Conservation (phyloP, 2,329 filamentous ascomycete genomes). For the Rhexocercosporidium sp. region DNA sequence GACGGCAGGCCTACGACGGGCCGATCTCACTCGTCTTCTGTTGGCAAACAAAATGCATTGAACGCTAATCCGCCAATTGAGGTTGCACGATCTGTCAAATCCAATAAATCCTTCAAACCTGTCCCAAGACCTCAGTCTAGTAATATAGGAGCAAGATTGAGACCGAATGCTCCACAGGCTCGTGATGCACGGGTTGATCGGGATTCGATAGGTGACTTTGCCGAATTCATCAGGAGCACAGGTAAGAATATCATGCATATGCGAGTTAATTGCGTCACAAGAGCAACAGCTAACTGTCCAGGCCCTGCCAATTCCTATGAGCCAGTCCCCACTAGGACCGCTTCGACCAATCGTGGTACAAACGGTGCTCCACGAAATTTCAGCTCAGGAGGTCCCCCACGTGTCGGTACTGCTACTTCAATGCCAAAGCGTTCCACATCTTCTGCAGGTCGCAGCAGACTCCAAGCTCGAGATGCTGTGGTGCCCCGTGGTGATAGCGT, state of each 20-base stretch:
- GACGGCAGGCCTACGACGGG: conserved; percentile 30
- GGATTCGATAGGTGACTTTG: conserved; percentile 81
- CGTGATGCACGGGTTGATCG: conserved; percentile 74
- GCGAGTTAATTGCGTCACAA: background rate
- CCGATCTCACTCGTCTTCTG: conserved; percentile 38
- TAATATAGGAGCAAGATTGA: conserved; percentile 31
- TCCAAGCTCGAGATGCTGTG: conserved; percentile 74
- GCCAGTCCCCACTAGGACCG: conserved; percentile 33
- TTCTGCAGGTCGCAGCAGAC: conserved; percentile 54
- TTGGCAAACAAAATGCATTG: conserved; percentile 32
- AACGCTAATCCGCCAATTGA: conserved; percentile 31
- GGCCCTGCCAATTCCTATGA: conserved; percentile 62
- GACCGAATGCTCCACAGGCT: conserved; percentile 48
- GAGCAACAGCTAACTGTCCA: conserved; percentile 5
- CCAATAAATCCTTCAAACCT: conserved; percentile 22
- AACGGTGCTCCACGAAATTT: conserved; percentile 38
- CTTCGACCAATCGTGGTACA: conserved; percentile 41
- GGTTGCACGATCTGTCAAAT: conserved; percentile 23
- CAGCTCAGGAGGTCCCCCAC: conserved; percentile 29
- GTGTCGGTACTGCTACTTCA: conserved; percentile 23
- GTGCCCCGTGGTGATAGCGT: conserved; percentile 69
- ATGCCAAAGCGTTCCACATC: conserved; percentile 38
- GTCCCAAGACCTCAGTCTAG: conserved; percentile 20
- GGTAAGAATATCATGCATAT: conserved; percentile 23
- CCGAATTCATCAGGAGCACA: conserved; percentile 87